Conservation (phyloP, 768 basidiomycete species). For the Mycena venus region DNA sequence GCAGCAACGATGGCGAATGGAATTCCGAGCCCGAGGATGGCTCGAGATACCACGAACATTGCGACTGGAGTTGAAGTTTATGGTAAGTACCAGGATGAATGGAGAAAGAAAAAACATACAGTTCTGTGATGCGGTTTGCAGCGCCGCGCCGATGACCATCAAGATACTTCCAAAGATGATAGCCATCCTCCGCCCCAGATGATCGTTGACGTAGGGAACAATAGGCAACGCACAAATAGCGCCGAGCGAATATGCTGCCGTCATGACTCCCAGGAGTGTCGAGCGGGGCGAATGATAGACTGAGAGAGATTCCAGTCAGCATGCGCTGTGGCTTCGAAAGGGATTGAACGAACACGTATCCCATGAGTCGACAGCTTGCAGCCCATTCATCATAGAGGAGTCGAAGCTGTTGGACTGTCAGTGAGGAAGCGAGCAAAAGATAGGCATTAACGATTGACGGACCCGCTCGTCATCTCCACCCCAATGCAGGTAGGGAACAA, state of each 20-base stretch:
- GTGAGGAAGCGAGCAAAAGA: background rate
- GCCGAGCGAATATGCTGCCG: slow-evolving; percentile 72
- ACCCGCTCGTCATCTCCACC: slow-evolving; percentile 75
- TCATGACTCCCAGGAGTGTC: slow-evolving; percentile 67
- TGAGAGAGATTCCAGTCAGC: slow-evolving; percentile 36
- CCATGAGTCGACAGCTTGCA: slow-evolving; percentile 73
- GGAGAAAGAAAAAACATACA: slow-evolving; percentile 48
- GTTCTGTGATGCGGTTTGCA: slow-evolving; percentile 63
- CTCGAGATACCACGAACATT: slow-evolving; percentile 70
- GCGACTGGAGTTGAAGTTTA: slow-evolving; percentile 51
- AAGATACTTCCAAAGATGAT: slow-evolving; percentile 66
- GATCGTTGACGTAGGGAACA: slow-evolving; percentile 65
- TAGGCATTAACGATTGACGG: slow-evolving; percentile 34
- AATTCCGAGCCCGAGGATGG: slow-evolving; percentile 60
- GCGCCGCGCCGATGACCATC: slow-evolving; percentile 61
- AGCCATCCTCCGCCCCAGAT: slow-evolving; percentile 65
- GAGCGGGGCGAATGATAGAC: slow-evolving; percentile 70
- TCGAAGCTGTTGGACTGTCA: slow-evolving; percentile 56
- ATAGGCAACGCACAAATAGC: slow-evolving; percentile 67
- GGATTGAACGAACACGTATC: slow-evolving; percentile 60
- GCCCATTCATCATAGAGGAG: slow-evolving; percentile 72
- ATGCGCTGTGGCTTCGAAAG: background rate
- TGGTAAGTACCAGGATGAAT: background rate
- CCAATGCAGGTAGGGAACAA: slow-evolving; percentile 73
- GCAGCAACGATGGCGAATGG: slow-evolving; percentile 75